A percentile compares a stretch with the other conserved stretches of the same genome.
These are phyloP conservation scores for Cryptococcus floricola DNA, from an alignment of 1,284 basidiomycete species.

Conservation along the genomic window DNA sequence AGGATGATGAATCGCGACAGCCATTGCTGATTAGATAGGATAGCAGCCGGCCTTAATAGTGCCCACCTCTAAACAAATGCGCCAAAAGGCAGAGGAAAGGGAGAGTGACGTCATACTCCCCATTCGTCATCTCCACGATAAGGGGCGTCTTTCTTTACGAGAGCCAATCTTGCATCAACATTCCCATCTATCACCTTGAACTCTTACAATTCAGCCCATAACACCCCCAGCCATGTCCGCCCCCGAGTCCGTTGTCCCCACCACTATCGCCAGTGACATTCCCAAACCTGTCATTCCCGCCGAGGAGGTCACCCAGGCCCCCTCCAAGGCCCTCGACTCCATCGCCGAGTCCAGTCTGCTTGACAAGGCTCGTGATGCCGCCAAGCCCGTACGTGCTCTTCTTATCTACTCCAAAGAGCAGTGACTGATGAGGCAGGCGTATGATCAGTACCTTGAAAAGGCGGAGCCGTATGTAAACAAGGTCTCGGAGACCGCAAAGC, in stretches of 20 bases:
- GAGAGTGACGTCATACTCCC: too few relatives aligned
- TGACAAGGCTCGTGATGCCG: slow-evolving; percentile 31
- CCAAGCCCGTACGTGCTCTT: slow-evolving; percentile 32
- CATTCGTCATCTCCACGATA: too few relatives aligned
- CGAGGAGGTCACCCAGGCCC: slow-evolving; percentile 18
- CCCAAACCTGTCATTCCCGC: slow-evolving; percentile 29
- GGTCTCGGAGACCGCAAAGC: slow-evolving; percentile 26
- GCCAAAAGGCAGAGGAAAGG: too few relatives aligned
- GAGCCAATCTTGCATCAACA: too few relatives aligned
- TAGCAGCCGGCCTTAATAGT: too few relatives aligned
- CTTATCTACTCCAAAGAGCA: not conserved
- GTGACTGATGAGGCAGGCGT: not conserved
- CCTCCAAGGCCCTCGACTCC: slow-evolving; percentile 29
- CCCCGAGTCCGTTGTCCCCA: not conserved
- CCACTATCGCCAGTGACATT: not conserved
- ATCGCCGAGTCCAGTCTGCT: slow-evolving; percentile 27
- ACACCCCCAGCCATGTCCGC: too few relatives aligned
- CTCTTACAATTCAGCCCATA: too few relatives aligned
- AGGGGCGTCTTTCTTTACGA: too few relatives aligned
- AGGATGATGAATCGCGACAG: too few relatives aligned
- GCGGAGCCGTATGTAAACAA: slow-evolving; percentile 32
- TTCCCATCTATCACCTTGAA: too few relatives aligned
- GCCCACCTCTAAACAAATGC: too few relatives aligned
- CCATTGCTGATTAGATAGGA: too few relatives aligned
- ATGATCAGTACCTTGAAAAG: slow-evolving; percentile 1